Conservation (phyloP, 129 eudicot genomes). For the Arctium minus region DNA sequence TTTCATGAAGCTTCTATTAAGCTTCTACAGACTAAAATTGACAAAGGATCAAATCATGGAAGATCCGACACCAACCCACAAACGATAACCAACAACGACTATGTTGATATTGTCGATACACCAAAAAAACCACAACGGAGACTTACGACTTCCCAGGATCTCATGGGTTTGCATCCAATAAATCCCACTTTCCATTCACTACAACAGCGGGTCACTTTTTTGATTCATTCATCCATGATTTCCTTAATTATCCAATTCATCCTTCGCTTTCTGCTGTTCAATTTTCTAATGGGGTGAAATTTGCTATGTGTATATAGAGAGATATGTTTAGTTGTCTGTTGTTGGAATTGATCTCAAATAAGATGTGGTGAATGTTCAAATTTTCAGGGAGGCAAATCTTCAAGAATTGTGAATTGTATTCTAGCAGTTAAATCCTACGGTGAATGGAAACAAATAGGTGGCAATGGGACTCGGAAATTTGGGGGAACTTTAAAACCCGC, state of each 20-base stretch:
- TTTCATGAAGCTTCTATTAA: slow-evolving; percentile 31
- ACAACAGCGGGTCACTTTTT: slow-evolving; percentile 26
- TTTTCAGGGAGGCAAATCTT: slow-evolving; percentile 85
- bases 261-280: no score
- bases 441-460: slow-evolving; percentile 81
- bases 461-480: slow-evolving; percentile 83
- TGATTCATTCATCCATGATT: background rate
- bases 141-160: background rate
- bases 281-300: no score
- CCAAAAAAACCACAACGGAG: slow-evolving; percentile 6
- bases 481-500: slow-evolving; percentile 73
- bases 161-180: background rate
- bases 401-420: slow-evolving; percentile 77
- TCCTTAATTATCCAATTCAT: no score
- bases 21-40: slow-evolving; percentile 24
- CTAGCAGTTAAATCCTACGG: slow-evolving; percentile 81
- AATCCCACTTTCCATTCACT: slow-evolving; percentile 21
- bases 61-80: slow-evolving; percentile 3
- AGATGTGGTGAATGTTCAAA: background rate
- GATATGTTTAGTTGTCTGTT: no score
- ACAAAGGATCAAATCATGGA: slow-evolving; percentile 18
- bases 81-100: background rate
- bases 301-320: no score
- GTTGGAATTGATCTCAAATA: background rate
- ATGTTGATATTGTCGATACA: background rate